A percentile compares a stretch with the other conserved stretches of the same genome.
These are phyloP conservation scores for Lachancea meyersii DNA, from an alignment of 805 yeast species.

Conservation along the genomic window DNA sequence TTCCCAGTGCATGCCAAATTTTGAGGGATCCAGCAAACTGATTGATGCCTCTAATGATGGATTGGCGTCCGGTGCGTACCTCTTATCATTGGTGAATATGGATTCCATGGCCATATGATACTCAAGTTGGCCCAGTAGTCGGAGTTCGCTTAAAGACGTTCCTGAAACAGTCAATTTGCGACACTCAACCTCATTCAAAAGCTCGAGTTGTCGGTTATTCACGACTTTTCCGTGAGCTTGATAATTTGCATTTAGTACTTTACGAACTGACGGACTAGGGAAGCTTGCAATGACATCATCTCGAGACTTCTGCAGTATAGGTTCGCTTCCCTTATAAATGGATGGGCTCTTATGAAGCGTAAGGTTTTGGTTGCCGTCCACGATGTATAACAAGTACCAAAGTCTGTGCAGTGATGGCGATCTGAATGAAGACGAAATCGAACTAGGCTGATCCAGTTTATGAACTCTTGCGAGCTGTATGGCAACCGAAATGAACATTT, in stretches of 20 bases:
- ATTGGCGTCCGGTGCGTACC: neutral
- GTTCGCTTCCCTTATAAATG: constrained; percentile 41
- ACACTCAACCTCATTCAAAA: constrained; percentile 16
- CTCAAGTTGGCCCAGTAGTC: constrained; percentile 64
- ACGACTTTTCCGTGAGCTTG: constrained; percentile 11
- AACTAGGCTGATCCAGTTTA: constrained; percentile 13
- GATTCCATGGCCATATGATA: constrained; percentile 58
- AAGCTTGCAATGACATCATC: constrained; percentile 9
- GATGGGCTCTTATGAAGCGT: constrained; percentile 53
- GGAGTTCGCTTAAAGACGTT: constrained; percentile 40
- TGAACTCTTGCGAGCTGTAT: constrained; percentile 51
- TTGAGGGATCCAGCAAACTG: constrained; percentile 45
- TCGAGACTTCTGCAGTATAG: constrained; percentile 29
- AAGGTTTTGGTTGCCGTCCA: constrained; percentile 65
- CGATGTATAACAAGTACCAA: constrained; percentile 59
- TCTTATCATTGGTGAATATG: constrained; percentile 43
- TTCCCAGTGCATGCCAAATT: constrained; percentile 63
- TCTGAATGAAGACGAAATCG: constrained; percentile 18
- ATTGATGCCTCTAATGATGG: constrained; percentile 30
- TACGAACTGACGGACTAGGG: constrained; percentile 9
- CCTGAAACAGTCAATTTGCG: constrained; percentile 16
- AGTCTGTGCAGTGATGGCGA: constrained; percentile 46
- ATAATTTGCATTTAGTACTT: constrained; percentile 12
- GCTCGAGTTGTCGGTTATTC: constrained; percentile 20
- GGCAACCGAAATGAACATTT: constrained; percentile 61